Evolutionary conservation across 2,329 filamentous ascomycete genomes (phyloP).

Genomic region (Seiridium unicorne): DNA sequence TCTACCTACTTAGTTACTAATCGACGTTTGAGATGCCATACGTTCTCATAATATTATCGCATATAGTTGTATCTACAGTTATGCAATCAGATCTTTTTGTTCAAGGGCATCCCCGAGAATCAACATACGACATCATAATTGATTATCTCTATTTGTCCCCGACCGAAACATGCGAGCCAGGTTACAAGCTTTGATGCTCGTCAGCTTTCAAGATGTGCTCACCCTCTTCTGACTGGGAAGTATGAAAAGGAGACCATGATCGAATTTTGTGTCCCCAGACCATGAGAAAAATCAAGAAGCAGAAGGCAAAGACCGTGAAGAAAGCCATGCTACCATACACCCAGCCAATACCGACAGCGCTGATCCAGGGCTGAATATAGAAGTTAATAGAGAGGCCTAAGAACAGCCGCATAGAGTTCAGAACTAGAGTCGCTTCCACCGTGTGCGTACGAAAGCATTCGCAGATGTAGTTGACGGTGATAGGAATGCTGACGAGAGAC

Average conservation of each 20-base stretch:
- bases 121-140: too few species aligned
- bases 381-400: slow-evolving; percentile 1
- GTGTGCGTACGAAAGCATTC: not conserved
- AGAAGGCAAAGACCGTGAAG: not conserved
- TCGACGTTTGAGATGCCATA: too few species aligned
- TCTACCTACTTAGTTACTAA: too few species aligned
- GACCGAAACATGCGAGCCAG: too few species aligned
- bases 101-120: too few species aligned
- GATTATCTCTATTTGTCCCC: too few species aligned
- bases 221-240: not conserved
- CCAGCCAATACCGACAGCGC: not conserved
- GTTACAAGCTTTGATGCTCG: too few species aligned
- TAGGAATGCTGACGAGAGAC: not conserved
- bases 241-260: not conserved
- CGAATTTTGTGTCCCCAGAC: not conserved
- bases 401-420: not conserved
- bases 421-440: not conserved
- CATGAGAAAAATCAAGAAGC: not conserved
- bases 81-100: too few species aligned
- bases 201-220: too few species aligned
- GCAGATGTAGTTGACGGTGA: not conserved
- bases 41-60: too few species aligned
- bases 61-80: too few species aligned
- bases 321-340: not conserved
- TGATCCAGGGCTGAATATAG: not conserved